Percentiles rank a stretch among this genome's conserved stretches.
Evolutionary conservation across 2,329 filamentous ascomycete genomes (phyloP).

Genomic region (Orbilia oligospora): DNA sequence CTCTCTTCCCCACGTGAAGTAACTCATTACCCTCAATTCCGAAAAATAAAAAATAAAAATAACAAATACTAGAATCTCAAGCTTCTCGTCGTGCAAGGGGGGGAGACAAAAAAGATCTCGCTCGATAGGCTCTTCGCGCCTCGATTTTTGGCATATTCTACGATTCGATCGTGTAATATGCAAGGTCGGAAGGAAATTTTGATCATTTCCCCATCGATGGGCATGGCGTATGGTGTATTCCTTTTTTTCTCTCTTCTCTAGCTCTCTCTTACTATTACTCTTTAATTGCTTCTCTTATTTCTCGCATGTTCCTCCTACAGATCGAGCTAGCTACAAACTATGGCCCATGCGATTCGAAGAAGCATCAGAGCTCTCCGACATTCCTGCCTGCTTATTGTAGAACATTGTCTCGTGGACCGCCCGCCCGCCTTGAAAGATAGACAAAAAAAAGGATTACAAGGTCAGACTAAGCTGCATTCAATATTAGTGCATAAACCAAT

Average conservation of each 20-base stretch:
- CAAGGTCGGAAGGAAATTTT: background rate
- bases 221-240: background rate
- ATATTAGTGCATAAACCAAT: constrained; percentile 14
- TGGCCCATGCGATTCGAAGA: background rate
- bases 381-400: constrained; percentile 53
- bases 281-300: too few species aligned
- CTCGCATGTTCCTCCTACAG: background rate
- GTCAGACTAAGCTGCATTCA: constrained; percentile 3
- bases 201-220: too few species aligned
- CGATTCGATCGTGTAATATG: background rate
- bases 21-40: background rate
- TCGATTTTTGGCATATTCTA: background rate
- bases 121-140: background rate
- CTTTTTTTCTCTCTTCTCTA: background rate
- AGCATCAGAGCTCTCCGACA: constrained; percentile 4
- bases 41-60: background rate
- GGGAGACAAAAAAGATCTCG: background rate
- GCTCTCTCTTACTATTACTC: too few species aligned
- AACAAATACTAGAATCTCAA: background rate
- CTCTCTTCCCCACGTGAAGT: constrained; percentile 22
- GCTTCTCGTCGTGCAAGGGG: background rate
- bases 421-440: constrained; percentile 1
- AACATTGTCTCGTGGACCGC: constrained; percentile 49
- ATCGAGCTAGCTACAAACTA: background rate
- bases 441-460: too few species aligned